Evolutionary conservation across 192 early-diverging fungal species (phyloP).

Genomic region (Backusella circina): DNA sequence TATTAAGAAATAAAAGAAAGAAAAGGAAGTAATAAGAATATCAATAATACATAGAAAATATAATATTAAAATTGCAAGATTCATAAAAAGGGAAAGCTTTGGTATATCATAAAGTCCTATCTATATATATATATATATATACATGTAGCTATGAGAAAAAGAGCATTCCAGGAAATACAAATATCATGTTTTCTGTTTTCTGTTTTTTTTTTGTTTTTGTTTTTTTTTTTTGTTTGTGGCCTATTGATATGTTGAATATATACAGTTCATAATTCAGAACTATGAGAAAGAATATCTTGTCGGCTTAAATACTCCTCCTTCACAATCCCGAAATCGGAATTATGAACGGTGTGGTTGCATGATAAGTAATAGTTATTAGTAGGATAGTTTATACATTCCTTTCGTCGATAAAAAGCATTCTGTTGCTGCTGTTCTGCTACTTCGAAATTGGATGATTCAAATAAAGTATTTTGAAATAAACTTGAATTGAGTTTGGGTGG

Average conservation of each 20-base stretch:
- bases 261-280: background rate
- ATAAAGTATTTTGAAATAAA: background rate
- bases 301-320: background rate
- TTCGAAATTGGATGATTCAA: background rate
- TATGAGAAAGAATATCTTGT: background rate
- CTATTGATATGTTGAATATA: background rate
- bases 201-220: background rate
- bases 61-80: background rate
- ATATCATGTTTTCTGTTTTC: constrained; percentile 2
- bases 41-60: background rate
- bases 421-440: background rate
- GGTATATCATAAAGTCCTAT: background rate
- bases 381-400: constrained; percentile 2
- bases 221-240: background rate
- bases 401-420: background rate
- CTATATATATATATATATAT: background rate
- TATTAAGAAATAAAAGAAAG: background rate
- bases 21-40: background rate
- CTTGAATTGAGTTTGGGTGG: background rate
- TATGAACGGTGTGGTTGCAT: background rate
- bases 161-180: background rate
- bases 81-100: background rate
- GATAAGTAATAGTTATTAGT: background rate
- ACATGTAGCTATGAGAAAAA: background rate
- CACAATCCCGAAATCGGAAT: background rate